Evolutionary conservation across 2,329 filamentous ascomycete genomes (phyloP).

Genomic region (Clarireedia homoeocarpa): DNA sequence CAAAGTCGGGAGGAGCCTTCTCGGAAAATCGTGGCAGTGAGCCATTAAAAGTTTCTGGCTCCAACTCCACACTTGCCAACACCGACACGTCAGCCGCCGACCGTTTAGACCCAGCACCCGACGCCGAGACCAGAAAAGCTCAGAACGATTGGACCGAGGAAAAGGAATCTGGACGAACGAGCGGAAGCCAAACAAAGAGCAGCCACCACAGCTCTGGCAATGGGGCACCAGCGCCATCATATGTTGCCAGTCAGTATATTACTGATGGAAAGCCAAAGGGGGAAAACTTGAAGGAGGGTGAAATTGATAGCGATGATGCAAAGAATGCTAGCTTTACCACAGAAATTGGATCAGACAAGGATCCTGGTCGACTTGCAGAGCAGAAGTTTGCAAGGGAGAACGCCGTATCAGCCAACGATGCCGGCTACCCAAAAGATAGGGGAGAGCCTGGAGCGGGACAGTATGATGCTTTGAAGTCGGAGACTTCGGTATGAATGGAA

Average conservation of each 20-base stretch:
- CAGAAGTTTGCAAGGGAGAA: conserved; percentile 31
- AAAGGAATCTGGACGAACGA: conserved; percentile 9
- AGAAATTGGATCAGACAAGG: conserved; percentile 40
- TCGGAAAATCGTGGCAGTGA: conserved; percentile 48
- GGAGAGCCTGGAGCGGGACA: conserved; percentile 6
- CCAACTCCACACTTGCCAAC: conserved; percentile 47
- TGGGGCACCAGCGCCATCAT: conserved; percentile 21
- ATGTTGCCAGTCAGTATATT: conserved; percentile 22
- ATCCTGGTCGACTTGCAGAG: conserved; percentile 41
- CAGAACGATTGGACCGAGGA: conserved; percentile 20
- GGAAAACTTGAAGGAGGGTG: conserved; percentile 25
- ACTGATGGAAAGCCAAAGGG: conserved; percentile 21
- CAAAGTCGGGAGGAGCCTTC: conserved; percentile 51
- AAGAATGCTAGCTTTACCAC: conserved; percentile 29
- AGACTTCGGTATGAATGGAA: conserved; percentile 2
- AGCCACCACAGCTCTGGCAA: conserved; percentile 5
- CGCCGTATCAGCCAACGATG: conserved; percentile 14
- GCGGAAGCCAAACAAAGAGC: too few relatives aligned
- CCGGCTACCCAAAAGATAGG: conserved; percentile 19
- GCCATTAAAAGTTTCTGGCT: conserved; percentile 40
- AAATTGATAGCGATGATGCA: conserved; percentile 20
- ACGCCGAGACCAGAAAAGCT: conserved; percentile 21
- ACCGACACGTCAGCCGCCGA: conserved; percentile 46
- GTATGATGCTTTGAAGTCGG: conserved; percentile 1
- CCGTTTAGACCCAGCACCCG: conserved; percentile 35